Base-by-base conservation (phyloP, 495 filamentous ascomycete genomes). In the Elasticomyces elasticus region DNA sequence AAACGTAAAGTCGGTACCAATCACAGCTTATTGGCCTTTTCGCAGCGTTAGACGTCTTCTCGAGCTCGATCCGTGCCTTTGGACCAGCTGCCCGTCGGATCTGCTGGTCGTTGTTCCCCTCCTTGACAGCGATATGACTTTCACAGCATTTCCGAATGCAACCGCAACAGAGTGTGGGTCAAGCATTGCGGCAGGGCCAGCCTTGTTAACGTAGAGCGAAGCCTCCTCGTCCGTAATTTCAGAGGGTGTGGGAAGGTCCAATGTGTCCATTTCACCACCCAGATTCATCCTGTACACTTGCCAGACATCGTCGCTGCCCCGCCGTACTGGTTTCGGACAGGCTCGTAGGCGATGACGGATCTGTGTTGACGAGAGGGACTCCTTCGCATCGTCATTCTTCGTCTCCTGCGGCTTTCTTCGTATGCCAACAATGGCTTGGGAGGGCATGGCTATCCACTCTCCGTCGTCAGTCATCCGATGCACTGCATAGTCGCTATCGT, bases 91-190 rank as follows among this genome's bases (percentile, higher is more conserved):
- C 10, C 49, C 58, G 23, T 44, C 15, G 22, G 46, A 28, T 10
- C 44, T 9, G 2, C 33, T 45, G 20, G 17, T 25, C n/a, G 26
- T 43, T 15, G 31, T 23, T 11, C 50, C 51, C n/a, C 45, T 31
- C 10, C 51, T 13, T 6, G 31, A 54, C 19, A 45, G 1, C 17
- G 28, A 77, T 28, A 86, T 69, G 25, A 87, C 63, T 65, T 86
- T 86, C 55, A 87, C 73, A 1, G 76, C 71, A 51, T 86, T 83
- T 9, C 82, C 85, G 31, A 85, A 77, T 0, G 74, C 82, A 1
- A 88, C 74, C 1, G 80, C 84, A 13, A 86, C 71, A 42, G 75
- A 80, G 42, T 71, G 62, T 17, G 73, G 72, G 5, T 83, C 82
- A 5, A 84, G 63, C 50, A 71, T 70, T 5, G 70, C 66, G 53